These are phyloP conservation scores for Hymenoscyphus linearis DNA, from an alignment of 2,329 filamentous ascomycete species.

Conservation along the genomic window DNA sequence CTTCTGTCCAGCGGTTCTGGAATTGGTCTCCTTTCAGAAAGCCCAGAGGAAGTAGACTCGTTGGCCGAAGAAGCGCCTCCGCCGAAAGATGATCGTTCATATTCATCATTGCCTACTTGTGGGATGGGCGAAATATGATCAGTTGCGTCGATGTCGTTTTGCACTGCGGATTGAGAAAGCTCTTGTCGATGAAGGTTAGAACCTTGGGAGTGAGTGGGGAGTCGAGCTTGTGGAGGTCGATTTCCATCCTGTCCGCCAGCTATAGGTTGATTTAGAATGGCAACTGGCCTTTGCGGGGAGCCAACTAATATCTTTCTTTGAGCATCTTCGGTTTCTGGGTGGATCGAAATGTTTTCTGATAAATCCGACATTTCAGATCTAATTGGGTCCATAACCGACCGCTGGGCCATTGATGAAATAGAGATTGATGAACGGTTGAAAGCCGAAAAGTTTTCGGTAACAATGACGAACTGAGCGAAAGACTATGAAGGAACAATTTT, in stretches of 20 bases:
- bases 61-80: not conserved
- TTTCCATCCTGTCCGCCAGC: not conserved
- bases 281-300: not conserved
- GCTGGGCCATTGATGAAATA: not conserved
- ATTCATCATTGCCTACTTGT: not conserved
- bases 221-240: not conserved
- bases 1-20: not conserved
- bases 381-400: not conserved
- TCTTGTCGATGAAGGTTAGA: not conserved
- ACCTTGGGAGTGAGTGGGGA: not conserved
- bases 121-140: not conserved
- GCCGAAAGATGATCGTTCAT: not conserved
- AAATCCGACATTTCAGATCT: not conserved
- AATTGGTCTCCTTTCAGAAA: not conserved
- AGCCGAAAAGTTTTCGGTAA: not conserved
- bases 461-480: not conserved
- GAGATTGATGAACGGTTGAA: not conserved
- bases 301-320: not conserved
- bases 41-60: not conserved
- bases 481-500: not conserved
- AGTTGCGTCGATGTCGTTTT: not conserved
- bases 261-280: not conserved
- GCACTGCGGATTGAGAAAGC: not conserved
- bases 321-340: not conserved
- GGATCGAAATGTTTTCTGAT: not conserved